Evolutionary conservation across 2,329 filamentous ascomycete genomes (phyloP).

Genomic region (Cryphonectria nitschkei): DNA sequence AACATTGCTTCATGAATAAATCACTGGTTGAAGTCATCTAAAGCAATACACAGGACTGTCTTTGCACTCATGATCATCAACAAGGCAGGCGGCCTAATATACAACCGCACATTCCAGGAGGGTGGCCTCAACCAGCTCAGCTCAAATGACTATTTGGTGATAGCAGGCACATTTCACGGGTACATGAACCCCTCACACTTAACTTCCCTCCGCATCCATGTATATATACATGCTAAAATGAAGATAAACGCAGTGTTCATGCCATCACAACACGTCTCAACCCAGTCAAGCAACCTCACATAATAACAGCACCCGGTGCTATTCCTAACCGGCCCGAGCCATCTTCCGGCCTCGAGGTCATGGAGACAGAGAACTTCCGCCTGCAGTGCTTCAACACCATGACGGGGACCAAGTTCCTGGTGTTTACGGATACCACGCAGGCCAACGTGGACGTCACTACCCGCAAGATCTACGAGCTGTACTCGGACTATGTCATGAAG

Average conservation of each 20-base stretch:
- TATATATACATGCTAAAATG: not conserved
- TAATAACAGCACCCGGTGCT: slow-evolving; percentile 41
- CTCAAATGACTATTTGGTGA: slow-evolving; percentile 94
- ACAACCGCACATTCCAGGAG: slow-evolving; percentile 91
- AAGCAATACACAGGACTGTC: slow-evolving; percentile 69
- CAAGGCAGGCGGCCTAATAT: slow-evolving; percentile 95
- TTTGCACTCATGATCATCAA: slow-evolving; percentile 97
- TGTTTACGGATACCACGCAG: slow-evolving; percentile 91
- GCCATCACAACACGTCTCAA: slow-evolving; percentile 69
- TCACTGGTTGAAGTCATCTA: not conserved
- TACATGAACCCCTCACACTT: slow-evolving; percentile 48
- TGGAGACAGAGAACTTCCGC: slow-evolving; percentile 93
- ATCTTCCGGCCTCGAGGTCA: slow-evolving; percentile 82
- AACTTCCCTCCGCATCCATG: slow-evolving; percentile 20
- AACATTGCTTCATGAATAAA: not conserved
- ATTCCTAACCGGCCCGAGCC: slow-evolving; percentile 60
- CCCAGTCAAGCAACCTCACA: slow-evolving; percentile 50
- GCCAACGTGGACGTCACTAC: slow-evolving; percentile 85
- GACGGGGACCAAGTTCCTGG: slow-evolving; percentile 91
- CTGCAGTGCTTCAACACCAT: slow-evolving; percentile 95
- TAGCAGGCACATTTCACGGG: slow-evolving; percentile 97
- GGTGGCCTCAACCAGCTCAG: slow-evolving; percentile 83
- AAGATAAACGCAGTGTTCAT: slow-evolving; percentile 56
- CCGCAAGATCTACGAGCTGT: slow-evolving; percentile 87
- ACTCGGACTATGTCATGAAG: slow-evolving; percentile 98